phyloP scores from a whole-genome alignment of 176 grass and related monocot species.

The Aegilops bicornis region DNA sequence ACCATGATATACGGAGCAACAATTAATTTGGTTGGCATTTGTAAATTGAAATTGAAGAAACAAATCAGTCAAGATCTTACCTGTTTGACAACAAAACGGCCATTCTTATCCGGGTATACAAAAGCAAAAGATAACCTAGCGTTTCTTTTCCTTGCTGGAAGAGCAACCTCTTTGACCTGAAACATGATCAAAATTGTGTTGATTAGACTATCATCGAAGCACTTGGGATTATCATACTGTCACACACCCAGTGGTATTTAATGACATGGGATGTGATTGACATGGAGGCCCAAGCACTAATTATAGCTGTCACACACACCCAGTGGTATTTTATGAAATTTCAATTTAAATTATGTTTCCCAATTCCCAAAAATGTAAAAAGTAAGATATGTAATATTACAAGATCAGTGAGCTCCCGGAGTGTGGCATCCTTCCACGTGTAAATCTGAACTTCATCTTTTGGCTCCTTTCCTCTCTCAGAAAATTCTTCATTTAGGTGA shows the following conservation, averaged over 20 bases:
- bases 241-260: too few relatives aligned
- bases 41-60: constrained; percentile 14
- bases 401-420: constrained; percentile 89
- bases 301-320: background rate
- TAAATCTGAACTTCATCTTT: constrained; percentile 99
- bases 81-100: constrained; percentile 79
- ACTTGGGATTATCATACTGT: background rate
- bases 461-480: constrained; percentile 91
- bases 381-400: constrained; percentile 41
- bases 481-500: constrained; percentile 88
- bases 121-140: constrained; percentile 93
- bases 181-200: constrained; percentile 16
- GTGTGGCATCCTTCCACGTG: constrained; percentile 95
- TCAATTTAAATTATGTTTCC: background rate
- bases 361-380: background rate
- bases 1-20: background rate
- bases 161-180: constrained; percentile 96
- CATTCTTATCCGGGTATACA: constrained; percentile 92
- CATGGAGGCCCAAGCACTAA: background rate
- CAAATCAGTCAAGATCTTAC: constrained; percentile 35
- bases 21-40: background rate
- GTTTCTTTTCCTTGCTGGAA: constrained; percentile 86
- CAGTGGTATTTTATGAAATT: background rate
- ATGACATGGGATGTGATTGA: background rate
- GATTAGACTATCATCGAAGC: constrained; percentile 23